Evolutionary conservation across 202 grass and related monocot genomes (phyloP).

Genomic region (Carex sylvatica): DNA sequence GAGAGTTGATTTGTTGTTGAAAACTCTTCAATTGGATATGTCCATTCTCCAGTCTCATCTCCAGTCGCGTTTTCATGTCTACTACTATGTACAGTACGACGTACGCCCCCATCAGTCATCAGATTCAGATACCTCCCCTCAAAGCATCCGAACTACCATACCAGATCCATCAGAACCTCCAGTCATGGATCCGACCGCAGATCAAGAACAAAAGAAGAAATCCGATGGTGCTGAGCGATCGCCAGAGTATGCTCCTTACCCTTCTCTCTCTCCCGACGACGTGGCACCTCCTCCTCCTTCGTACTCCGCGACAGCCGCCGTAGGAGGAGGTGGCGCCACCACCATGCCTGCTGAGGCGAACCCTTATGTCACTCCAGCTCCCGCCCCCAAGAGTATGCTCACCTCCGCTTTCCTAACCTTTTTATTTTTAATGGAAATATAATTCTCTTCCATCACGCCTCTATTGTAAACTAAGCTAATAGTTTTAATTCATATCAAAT

Average conservation of each 20-base stretch:
- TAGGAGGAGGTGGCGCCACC: constrained; percentile 19
- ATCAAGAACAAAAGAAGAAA: constrained; percentile 36
- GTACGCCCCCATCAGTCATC: neutral
- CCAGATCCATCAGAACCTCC: neutral
- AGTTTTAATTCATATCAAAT: neutral
- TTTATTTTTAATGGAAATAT: neutral
- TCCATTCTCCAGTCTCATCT: neutral
- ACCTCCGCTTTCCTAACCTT: constrained; percentile 2
- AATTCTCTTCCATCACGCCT: neutral
- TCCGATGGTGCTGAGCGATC: constrained; percentile 18
- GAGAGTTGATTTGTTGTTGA: neutral
- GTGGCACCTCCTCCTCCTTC: constrained; percentile 49
- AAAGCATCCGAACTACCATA: neutral
- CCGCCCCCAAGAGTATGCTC: constrained; percentile 47
- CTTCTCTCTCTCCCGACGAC: constrained; percentile 62
- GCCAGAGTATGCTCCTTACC: constrained; percentile 61
- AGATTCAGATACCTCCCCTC: neutral
- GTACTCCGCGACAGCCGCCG: neutral
- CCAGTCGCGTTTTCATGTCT: neutral
- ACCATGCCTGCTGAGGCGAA: constrained; percentile 49
- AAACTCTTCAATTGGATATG: neutral
- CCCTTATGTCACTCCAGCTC: constrained; percentile 31
- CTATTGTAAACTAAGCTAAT: neutral
- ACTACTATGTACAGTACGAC: neutral
- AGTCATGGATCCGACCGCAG: constrained; percentile 22